Evolutionary conservation across 2,329 filamentous ascomycete species (phyloP).

Genomic region (Epichloe coenophiala): DNA sequence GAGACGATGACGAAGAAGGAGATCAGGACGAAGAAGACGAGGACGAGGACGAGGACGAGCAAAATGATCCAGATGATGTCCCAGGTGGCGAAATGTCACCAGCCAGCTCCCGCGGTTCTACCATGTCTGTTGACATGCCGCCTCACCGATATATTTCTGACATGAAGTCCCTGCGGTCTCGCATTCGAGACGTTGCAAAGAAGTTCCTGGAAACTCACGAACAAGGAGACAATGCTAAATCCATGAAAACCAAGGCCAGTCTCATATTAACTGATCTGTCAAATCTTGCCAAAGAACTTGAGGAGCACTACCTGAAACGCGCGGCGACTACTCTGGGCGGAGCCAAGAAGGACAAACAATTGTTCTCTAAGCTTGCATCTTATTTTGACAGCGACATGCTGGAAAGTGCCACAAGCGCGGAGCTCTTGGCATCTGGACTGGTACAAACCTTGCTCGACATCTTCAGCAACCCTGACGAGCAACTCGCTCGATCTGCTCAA

Average conservation of each 20-base stretch:
- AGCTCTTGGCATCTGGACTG: slow-evolving; percentile 80
- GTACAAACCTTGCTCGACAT: slow-evolving; percentile 73
- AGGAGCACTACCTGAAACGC: slow-evolving; percentile 51
- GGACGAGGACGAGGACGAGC: slow-evolving; percentile 34
- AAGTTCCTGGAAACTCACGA: slow-evolving; percentile 78
- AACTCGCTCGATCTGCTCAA: slow-evolving; percentile 52
- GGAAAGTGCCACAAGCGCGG: slow-evolving; percentile 89
- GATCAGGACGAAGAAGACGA: slow-evolving; percentile 33
- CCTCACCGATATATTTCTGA: slow-evolving; percentile 34
- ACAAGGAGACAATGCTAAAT: slow-evolving; percentile 54
- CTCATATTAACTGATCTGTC: slow-evolving; percentile 64
- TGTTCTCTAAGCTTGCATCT: slow-evolving; percentile 64
- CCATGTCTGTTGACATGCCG: slow-evolving; percentile 47
- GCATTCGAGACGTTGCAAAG: slow-evolving; percentile 65
- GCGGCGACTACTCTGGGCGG: slow-evolving; percentile 28
- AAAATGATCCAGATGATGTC: slow-evolving; percentile 36
- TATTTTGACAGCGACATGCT: slow-evolving; percentile 84
- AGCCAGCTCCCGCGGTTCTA: slow-evolving; percentile 51
- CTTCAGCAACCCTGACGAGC: slow-evolving; percentile 58
- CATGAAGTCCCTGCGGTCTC: slow-evolving; percentile 41
- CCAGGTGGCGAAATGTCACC: slow-evolving; percentile 47
- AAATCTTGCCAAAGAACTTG: slow-evolving; percentile 56
- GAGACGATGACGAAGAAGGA: slow-evolving; percentile 33
- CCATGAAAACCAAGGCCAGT: slow-evolving; percentile 65
- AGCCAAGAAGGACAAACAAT: slow-evolving; percentile 36